These are phyloP conservation scores for Dactylellina haptotyla DNA, from an alignment of 2,329 filamentous ascomycete genomes.

Conservation along the genomic window DNA sequence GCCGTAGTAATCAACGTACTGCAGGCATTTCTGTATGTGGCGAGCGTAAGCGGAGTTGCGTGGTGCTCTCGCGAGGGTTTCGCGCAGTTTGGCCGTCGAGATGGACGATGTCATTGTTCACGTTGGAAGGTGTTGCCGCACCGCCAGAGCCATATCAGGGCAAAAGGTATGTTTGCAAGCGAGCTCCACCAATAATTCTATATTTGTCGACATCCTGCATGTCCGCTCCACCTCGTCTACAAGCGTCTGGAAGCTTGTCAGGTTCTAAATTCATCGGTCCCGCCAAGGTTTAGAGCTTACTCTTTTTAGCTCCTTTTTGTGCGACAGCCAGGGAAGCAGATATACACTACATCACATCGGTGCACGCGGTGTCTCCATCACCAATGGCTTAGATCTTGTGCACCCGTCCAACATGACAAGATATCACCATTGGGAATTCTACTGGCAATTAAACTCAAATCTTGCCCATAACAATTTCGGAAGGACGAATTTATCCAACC, in stretches of 20 bases:
- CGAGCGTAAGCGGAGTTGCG: constrained; percentile 57
- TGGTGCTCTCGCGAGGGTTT: constrained; percentile 53
- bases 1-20: constrained; percentile 57
- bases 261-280: neutral
- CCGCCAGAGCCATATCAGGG: too few species aligned
- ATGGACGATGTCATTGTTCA: constrained; percentile 13
- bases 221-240: neutral
- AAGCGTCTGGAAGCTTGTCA: too few species aligned
- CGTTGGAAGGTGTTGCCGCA: neutral
- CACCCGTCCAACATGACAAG: neutral
- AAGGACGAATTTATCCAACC: neutral
- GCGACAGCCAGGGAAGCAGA: too few species aligned
- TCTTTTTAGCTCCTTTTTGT: neutral
- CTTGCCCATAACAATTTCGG: neutral
- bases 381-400: neutral
- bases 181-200: neutral
- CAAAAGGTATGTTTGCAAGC: neutral
- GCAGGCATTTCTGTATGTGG: constrained; percentile 56
- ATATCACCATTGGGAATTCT: too few species aligned
- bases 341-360: too few species aligned
- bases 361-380: too few species aligned
- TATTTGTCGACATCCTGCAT: neutral
- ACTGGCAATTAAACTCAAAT: too few species aligned
- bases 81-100: constrained; percentile 25
- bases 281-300: neutral